Evolutionary conservation across 179 eudicot genomes (phyloP).

Genomic region (Kewa caespitosa): DNA sequence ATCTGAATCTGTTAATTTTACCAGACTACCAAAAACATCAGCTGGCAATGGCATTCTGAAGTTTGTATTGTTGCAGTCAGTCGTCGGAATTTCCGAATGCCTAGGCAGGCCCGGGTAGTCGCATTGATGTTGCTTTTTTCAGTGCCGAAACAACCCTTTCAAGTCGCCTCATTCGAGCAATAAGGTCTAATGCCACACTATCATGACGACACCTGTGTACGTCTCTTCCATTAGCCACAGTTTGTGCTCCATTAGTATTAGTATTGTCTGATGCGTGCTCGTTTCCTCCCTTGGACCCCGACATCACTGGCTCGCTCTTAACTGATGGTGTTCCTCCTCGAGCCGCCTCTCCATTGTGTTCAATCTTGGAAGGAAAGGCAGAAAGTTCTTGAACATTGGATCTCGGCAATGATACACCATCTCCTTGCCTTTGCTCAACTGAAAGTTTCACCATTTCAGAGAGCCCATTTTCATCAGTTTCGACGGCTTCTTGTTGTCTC

Average conservation of each 20-base stretch:
- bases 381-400: neutral
- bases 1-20: too few relatives aligned
- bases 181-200: neutral
- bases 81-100: too few relatives aligned
- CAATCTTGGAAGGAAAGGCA: neutral
- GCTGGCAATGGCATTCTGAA: too few relatives aligned
- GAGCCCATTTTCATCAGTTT: neutral
- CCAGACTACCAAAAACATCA: too few relatives aligned
- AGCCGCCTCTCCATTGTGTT: neutral
- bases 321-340: neutral
- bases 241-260: neutral
- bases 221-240: neutral
- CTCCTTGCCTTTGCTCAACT: neutral
- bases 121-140: neutral
- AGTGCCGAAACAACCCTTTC: slow-evolving; percentile 18
- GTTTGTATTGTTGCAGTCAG: too few relatives aligned
- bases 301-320: neutral
- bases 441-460: neutral
- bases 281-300: neutral
- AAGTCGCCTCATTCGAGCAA: slow-evolving; percentile 12
- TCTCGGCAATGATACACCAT: too few relatives aligned
- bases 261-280: too few relatives aligned
- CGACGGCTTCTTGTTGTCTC: neutral
- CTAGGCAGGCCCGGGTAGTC: neutral
- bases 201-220: neutral